A percentile compares a stretch with the other conserved stretches of the same genome.
Conservation (phyloP, 139 green algal genomes). For the Trebouxia sp. region DNA sequence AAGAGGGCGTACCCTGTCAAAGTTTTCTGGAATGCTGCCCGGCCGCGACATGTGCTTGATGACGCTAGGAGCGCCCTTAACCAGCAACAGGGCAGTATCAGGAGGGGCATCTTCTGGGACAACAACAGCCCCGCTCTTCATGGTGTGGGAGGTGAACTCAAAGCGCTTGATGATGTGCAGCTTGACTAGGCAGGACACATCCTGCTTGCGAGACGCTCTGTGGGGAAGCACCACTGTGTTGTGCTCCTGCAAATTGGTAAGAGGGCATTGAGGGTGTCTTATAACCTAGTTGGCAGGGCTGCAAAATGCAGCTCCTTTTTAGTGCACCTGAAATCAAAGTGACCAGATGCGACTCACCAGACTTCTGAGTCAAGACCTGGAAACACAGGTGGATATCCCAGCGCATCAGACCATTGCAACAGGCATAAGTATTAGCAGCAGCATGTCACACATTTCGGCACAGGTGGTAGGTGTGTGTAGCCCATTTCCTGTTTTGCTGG, state of each 20-base stretch:
- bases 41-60: conserved; percentile 10
- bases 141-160: conserved; percentile 8
- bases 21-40: conserved; percentile 6
- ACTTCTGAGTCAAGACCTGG: too few relatives aligned
- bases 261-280: not conserved
- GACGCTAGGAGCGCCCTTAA: conserved; percentile 1
- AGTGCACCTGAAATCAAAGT: too few relatives aligned
- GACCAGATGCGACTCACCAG: too few relatives aligned
- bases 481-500: too few relatives aligned
- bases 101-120: conserved; percentile 4
- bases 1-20: not conserved
- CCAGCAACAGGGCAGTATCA: not conserved
- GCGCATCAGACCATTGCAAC: not conserved
- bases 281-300: too few relatives aligned
- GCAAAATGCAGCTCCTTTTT: too few relatives aligned
- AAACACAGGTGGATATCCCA: too few relatives aligned
- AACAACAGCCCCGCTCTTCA: conserved; percentile 7
- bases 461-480: too few relatives aligned
- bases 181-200: not conserved
- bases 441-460: not conserved
- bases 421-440: not conserved
- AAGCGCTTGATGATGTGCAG: conserved; percentile 10
- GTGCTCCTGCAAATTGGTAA: not conserved
- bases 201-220: not conserved
- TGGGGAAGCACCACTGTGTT: conserved; percentile 5